Evolutionary conservation across 176 grass and related monocot species (phyloP).

Genomic region (Metroxylon sagu): DNA sequence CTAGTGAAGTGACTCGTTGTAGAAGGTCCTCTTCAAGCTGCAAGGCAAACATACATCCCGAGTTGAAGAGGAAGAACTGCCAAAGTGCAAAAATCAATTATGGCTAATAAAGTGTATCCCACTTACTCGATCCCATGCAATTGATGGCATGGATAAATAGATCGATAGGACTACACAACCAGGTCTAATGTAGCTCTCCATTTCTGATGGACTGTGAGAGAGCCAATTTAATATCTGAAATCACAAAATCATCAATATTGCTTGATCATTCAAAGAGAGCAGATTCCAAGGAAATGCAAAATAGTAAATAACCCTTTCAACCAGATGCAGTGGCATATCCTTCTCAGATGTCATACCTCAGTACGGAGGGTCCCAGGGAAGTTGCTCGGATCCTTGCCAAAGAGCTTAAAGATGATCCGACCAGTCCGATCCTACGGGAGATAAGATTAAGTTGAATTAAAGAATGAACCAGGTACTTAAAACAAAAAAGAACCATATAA

Average conservation of each 20-base stretch:
- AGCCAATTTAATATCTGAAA: slow-evolving; percentile 89
- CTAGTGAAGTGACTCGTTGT: slow-evolving; percentile 50
- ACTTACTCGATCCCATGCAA: slow-evolving; percentile 85
- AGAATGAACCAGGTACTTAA: not conserved
- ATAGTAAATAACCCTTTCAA: not conserved
- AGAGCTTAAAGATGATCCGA: slow-evolving; percentile 94
- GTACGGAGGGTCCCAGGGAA: slow-evolving; percentile 66
- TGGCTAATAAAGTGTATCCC: not conserved
- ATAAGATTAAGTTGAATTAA: slow-evolving; percentile 2
- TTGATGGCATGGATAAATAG: slow-evolving; percentile 72
- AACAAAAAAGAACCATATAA: not conserved
- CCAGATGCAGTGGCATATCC: slow-evolving; percentile 2
- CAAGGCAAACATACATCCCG: slow-evolving; percentile 6
- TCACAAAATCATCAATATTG: not conserved
- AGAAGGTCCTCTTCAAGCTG: slow-evolving; percentile 90
- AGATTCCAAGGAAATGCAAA: not conserved
- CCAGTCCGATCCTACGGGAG: slow-evolving; percentile 76
- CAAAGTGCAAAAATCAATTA: slow-evolving; percentile 1
- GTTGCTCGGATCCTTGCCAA: slow-evolving; percentile 88
- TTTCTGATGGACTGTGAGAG: slow-evolving; percentile 77
- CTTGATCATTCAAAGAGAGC: not conserved
- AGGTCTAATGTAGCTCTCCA: slow-evolving; percentile 94
- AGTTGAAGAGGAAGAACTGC: not conserved
- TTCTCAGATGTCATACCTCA: slow-evolving; percentile 32
- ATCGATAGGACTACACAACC: slow-evolving; percentile 86